phyloP scores from a whole-genome alignment of 1,139 yeast species.

The Lodderomyces margitis region DNA sequence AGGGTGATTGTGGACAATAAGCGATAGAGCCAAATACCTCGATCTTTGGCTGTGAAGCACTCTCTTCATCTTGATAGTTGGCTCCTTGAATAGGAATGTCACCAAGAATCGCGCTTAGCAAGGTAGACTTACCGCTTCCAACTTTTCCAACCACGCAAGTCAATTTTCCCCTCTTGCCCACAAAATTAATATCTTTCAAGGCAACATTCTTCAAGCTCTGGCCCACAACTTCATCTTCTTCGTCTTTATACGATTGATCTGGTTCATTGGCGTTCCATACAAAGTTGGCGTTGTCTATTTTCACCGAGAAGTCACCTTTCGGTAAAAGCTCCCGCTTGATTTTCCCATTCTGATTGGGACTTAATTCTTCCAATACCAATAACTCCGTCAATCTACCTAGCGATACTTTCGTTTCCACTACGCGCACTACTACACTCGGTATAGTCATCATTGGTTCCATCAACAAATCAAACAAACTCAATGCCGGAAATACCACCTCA shows the following conservation, averaged over 20 bases:
- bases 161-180: slow-evolving; percentile 55
- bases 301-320: slow-evolving; percentile 16
- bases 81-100: slow-evolving; percentile 29
- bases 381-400: slow-evolving; percentile 32
- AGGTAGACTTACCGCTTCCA: slow-evolving; percentile 43
- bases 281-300: slow-evolving; percentile 18
- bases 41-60: slow-evolving; percentile 27
- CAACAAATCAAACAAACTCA: slow-evolving; percentile 35
- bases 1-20: slow-evolving; percentile 33
- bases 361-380: slow-evolving; percentile 34
- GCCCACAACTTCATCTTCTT: slow-evolving; percentile 22
- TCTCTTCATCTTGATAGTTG: slow-evolving; percentile 7
- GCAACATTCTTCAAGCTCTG: slow-evolving; percentile 32
- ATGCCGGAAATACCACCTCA: slow-evolving; percentile 38
- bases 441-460: slow-evolving; percentile 34
- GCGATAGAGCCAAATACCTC: slow-evolving; percentile 25
- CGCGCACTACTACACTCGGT: slow-evolving; percentile 29
- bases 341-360: slow-evolving; percentile 59
- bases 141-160: slow-evolving; percentile 74
- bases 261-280: slow-evolving; percentile 16
- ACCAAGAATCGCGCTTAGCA: slow-evolving; percentile 60
- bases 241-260: slow-evolving; percentile 13
- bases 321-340: slow-evolving; percentile 44
- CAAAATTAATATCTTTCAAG: slow-evolving; percentile 48
- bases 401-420: slow-evolving; percentile 33